Evolutionary conservation across 768 basidiomycete species (phyloP).

Genomic region (Rhizopogon vinicolor): DNA sequence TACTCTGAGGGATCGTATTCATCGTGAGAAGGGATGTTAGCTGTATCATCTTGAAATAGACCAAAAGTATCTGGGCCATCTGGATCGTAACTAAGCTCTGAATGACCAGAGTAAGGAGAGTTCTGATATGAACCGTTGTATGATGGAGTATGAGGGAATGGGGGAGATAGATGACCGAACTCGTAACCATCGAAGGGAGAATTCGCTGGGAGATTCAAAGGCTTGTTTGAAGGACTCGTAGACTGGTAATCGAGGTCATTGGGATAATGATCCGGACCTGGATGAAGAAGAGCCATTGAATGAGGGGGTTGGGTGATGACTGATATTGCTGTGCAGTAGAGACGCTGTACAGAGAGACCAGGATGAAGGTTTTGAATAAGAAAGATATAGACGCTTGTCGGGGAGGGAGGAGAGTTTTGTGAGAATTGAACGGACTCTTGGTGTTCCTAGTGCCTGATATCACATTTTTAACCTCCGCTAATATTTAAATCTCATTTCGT

Average conservation of each 20-base stretch:
- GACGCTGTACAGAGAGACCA: not conserved
- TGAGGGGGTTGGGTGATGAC: not conserved
- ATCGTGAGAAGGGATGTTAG: constrained; percentile 27
- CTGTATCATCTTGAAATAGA: constrained; percentile 45
- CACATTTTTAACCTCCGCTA: constrained; percentile 25
- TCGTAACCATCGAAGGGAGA: constrained; percentile 38
- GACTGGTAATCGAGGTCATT: constrained; percentile 22
- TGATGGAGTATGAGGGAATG: constrained; percentile 49
- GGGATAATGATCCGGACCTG: constrained; percentile 14
- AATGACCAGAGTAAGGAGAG: constrained; percentile 64
- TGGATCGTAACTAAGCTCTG: constrained; percentile 56
- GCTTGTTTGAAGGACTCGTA: constrained; percentile 24
- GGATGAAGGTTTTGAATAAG: constrained; percentile 3
- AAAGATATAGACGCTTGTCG: constrained; percentile 16
- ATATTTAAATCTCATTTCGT: not conserved
- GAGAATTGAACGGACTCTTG: constrained; percentile 17
- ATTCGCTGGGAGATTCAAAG: constrained; percentile 13
- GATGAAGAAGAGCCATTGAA: constrained; percentile 25
- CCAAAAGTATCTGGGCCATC: constrained; percentile 44
- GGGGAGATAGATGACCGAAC: constrained; percentile 29
- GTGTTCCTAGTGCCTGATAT: constrained; percentile 9
- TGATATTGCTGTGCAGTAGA: not conserved
- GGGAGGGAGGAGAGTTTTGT: constrained; percentile 17
- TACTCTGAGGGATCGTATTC: constrained; percentile 76
- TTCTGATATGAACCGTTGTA: constrained; percentile 67